Evolutionary conservation across 2,329 filamentous ascomycete genomes (phyloP), one percentile per base, ranked within the genome.

Genomic region (Sporothrix protearum): DNA sequence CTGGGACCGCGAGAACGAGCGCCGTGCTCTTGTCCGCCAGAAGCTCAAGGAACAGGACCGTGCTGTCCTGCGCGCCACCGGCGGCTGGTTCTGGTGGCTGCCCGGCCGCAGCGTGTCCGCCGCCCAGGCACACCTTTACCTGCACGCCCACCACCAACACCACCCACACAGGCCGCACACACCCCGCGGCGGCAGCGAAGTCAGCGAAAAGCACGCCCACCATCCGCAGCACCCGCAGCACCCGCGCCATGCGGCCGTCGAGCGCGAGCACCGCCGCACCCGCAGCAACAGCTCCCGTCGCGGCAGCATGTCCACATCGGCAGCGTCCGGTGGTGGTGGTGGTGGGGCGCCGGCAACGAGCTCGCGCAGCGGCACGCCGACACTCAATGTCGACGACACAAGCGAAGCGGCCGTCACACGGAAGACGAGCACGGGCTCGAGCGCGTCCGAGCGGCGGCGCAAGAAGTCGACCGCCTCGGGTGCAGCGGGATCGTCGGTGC

Each of bases 1-100:
- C 81, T 99, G 96, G 96, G 95, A 97, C 76, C 90, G 90, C 73
- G 96, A 99, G 80, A 99, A 99, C 78, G 93, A 97, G 80, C 90
- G 95, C 1, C 89, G 96, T 14, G 87, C 91, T 2, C 82, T 92
- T 71, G 83, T 97, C 30, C 87, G 93, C 55, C 78, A 85, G 57
- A 92, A 92, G 78, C 83, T 97, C 67, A 87, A 89, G 74, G 86
- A 89, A 68, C 86, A 88, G 42, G 90, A 94, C 76, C 85, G 86
- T 22, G 88, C 91, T 73, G 82, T 92, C 51, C 89, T 91, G 14
- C 89, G 88, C 77, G 84, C 89, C 76, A 85, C 90, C 73, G 89
- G 91, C 69, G 88, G 91, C 28, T 92, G 90, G 89, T 83, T 96
- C 47, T 96, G 93, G 93, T 96, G 94, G 91, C 88, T 93, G 1